A percentile compares a stretch with the other conserved stretches of the same genome.
These are phyloP conservation scores for Williopsis jadinii DNA, from an alignment of 1,139 yeast genomes.

Conservation along the genomic window DNA sequence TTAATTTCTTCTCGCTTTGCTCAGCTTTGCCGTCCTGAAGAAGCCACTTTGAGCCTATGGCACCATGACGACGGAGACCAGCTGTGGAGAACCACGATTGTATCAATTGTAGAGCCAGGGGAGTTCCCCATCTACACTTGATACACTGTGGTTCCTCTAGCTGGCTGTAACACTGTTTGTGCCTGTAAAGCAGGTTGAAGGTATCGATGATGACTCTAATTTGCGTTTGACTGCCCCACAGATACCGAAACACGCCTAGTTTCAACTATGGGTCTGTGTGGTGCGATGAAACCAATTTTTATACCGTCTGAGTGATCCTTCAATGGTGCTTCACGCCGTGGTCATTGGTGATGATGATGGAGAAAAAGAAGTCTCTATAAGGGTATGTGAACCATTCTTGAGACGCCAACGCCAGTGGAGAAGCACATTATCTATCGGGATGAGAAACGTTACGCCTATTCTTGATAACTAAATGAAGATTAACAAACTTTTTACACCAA, in stretches of 20 bases:
- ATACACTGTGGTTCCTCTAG: not conserved
- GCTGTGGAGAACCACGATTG: not conserved
- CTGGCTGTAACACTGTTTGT: not conserved
- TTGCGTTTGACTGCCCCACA: constrained; percentile 50
- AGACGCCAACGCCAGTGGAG: not conserved
- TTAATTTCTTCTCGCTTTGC: no score
- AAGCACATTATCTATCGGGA: constrained; percentile 19
- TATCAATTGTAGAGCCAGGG: no score
- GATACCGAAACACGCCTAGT: constrained; percentile 37
- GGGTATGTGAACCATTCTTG: not conserved
- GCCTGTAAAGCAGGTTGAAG: not conserved
- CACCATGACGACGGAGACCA: not conserved
- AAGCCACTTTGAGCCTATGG: not conserved
- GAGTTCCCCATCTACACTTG: no score
- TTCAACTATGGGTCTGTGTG: constrained; percentile 17
- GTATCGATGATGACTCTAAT: constrained; percentile 44
- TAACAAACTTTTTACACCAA: constrained; percentile 28
- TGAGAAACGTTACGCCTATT: constrained; percentile 29
- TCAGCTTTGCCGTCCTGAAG: no score
- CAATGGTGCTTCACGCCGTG: not conserved
- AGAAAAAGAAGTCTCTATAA: not conserved
- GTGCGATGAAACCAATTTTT: constrained; percentile 10
- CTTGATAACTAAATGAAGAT: constrained; percentile 26
- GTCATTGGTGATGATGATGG: not conserved
- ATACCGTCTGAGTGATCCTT: constrained; percentile 5